phyloP scores from a whole-genome alignment of 176 grass and related monocot species.

The Panicum miliaceum region DNA sequence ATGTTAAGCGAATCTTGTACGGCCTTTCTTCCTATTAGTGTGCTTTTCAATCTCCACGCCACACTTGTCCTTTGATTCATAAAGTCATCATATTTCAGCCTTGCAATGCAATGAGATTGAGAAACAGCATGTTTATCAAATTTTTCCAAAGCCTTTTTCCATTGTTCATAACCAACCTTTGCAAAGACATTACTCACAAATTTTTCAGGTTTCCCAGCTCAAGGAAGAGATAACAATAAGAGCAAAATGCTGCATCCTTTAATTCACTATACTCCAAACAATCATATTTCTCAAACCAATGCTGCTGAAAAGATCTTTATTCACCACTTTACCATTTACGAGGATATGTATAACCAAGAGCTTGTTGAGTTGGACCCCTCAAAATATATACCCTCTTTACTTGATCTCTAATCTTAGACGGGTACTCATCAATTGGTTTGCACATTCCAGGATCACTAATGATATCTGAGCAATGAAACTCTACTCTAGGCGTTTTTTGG shows the following conservation, averaged over 20 bases:
- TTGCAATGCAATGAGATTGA: too few relatives aligned
- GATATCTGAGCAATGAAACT: slow-evolving; percentile 4
- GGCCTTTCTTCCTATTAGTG: too few relatives aligned
- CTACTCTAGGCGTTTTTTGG: neutral
- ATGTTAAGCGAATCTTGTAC: too few relatives aligned
- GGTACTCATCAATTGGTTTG: slow-evolving; percentile 8
- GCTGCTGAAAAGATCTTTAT: neutral
- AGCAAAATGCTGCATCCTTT: neutral
- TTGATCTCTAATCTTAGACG: neutral
- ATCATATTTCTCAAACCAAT: neutral
- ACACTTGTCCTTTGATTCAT: too few relatives aligned
- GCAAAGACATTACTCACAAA: too few relatives aligned
- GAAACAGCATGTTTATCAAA: too few relatives aligned
- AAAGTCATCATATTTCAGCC: too few relatives aligned
- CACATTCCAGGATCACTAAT: slow-evolving; percentile 4
- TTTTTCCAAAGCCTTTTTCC: too few relatives aligned
- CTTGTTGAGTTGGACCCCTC: slow-evolving; percentile 1
- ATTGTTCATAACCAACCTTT: too few relatives aligned
- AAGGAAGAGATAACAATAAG: too few relatives aligned
- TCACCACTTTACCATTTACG: neutral
- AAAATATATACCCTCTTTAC: neutral
- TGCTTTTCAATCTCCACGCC: too few relatives aligned
- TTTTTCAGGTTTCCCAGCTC: too few relatives aligned
- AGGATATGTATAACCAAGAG: neutral
- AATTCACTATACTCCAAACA: neutral